Evolutionary conservation across 1,284 basidiomycete genomes (phyloP), one percentile per base, ranked within the genome.

Genomic region (Puccinia horiana): DNA sequence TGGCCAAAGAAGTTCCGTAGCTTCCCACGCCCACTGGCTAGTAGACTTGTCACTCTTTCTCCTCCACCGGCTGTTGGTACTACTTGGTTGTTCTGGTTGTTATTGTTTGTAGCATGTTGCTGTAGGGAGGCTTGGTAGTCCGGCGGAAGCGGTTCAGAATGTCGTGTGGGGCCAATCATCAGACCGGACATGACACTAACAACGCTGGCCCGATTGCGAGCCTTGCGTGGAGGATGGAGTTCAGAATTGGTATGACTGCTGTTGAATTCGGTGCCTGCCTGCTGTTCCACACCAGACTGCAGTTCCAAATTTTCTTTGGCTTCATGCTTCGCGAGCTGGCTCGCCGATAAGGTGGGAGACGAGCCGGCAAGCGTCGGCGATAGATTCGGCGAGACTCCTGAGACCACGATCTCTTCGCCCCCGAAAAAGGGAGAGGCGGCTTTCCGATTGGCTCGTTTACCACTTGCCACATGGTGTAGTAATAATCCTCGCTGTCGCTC

Each of bases 1-100:
- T 98, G 96, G 14, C 96, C 97, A 85, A 98, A 96, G 90, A 99
- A 99, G 89, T 96, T 96, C 87, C 95, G 94, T 83, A 98, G 88
- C 87, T 90, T 90, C 84, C 85, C 85, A 83, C 32, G 85, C 29
- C 73, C 81, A 72, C 70, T 77, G 18, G 82, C 80, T n/a, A 77
- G 56, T 35, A 83, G 52, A 76, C 82, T 81, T 20, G 69, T 75
- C 35, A 63, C 82, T 79, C 73, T 67, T 42, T 76, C 67, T 42
- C 72, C 69, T 20, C 65, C 63, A 40, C 42, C 56, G 56, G 65
- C 56, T 65, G 76, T 52, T 56, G 52, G 23, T 20, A 76, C 58
- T 0, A 63, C 37, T 18, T 75, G 86, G 87, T 54, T 42, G 5
- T 54, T 47, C 18, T 56, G 58, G n/a, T 65, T 35, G 29, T 44